Evolutionary conservation across 768 basidiomycete genomes (phyloP), one percentile per base, ranked within the genome.

Genomic region (Chiua virens): DNA sequence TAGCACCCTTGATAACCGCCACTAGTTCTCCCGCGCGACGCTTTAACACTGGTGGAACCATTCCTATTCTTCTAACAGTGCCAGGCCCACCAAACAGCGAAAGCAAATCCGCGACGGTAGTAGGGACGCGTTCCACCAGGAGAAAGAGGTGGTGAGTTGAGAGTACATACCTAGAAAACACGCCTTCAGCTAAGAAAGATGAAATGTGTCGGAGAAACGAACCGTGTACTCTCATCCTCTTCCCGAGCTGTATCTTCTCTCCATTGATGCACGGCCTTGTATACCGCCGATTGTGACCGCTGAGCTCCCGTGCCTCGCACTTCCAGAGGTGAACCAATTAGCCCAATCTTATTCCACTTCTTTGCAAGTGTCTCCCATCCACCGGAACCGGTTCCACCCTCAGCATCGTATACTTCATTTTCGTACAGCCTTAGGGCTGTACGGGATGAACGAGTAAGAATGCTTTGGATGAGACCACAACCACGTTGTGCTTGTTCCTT

Each of bases 171-270:
- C 87, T 87, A 44, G 20, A 53, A 42, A 41, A 30, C 8, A 17
- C 20, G 15, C 8, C 14, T 11, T 47, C 13, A 15, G 41, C 35
- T 13, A 42, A 45, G 15, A 25, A 14, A 20, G 20, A 20, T 13
- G 13, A 43, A 40, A 48, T 18, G 22, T 39, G 27, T 17, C 8
- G 37, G 34, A n/a, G 30, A 30, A 4, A 70, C 81, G 40, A 64
- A 93, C 86, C 86, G 73, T 9, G 80, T 79, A 62, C 89, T 90
- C 69, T 97, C 94, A 64, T 98, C 95, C 59, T 92, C 89, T 49
- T 86, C 82, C 44, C 91, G 75, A 3, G 91, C 89, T 2, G 85
- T 71, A 11, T 66, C 62, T 66, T 98, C 94, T 52, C 95, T 76
- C 95, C 94, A 98, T 30, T 72, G 74, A 67, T 95, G 91, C 13